Evolutionary conservation across 805 yeast species (phyloP), one percentile per base, ranked within the genome.

Genomic region (Ogataea saltuana): DNA sequence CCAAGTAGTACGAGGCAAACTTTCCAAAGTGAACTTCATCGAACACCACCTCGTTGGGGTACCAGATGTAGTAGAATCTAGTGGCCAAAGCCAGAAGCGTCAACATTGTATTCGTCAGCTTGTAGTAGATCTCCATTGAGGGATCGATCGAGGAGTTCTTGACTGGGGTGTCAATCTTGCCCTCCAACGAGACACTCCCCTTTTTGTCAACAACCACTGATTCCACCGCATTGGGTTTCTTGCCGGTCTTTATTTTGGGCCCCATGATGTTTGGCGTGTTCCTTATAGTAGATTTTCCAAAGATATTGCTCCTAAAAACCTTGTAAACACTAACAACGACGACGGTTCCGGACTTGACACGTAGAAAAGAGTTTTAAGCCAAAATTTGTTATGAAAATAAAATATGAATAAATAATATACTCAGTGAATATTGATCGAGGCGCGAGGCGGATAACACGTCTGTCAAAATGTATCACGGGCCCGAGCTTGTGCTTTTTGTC

Each of bases 21-120:
- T 85, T 85, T 27, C 95, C 95, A 57, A 86, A 86, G 63, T 86
- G 95, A 16, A 85, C 93, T 60, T 86, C 95, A 66, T 86, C 95
- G 55, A 86, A 86, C 3, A 86, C 93, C 45, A 86, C 95, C 61
- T 83, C 83, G 48, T 74, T 71, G 3, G 95, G 95, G 37, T 67
- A 70, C 62, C 81, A 72, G 42, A 86, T 74, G 45, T 70, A 71
- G 51, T 75, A 74, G 63, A 85, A 84, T 58, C 95, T 70, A 4
- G 82, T 74, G 38, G 60, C 65, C 25, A 71, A 65, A 0, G 81
- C 80, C 17, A 70, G 41, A 0, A 59, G 29, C 2, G 81, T 74
- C 12, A 77, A 65, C 5, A 60, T 42, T 1, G 57, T 44, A 44
- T 72, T 59, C 2, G 73, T 71, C 18, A 65, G 7, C 19, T 45